Base-by-base conservation (phyloP, 208 protist species). In the Leishmania guyanensis region DNA sequence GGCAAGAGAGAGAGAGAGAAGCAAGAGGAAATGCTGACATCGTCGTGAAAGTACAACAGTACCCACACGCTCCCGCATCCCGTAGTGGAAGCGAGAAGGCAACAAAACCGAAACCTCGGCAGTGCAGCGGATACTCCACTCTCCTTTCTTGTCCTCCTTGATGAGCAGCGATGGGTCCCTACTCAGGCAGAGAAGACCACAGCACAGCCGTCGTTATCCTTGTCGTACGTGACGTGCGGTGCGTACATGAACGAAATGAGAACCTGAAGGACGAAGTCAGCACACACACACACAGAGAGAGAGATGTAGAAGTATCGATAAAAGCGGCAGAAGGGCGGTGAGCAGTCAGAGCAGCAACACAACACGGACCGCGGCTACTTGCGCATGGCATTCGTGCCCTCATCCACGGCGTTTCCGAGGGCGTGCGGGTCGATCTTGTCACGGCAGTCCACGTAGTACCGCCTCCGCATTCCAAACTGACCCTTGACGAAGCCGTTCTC, bases 381-480 rank as follows among this genome's bases (percentile, higher is more conserved):
- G 0, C 91, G 88, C 84, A 93, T 90, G 0, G 91, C 91, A 75
- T 94, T 93, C 9, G 88, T 90, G 50, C 88, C 81, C n/a, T 87
- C 88, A 5, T 84, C 91, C 56, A 95, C 53, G 3, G 90, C 91
- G 2, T 84, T 69, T 26, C 87, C 85, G 1, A 95, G 74, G 2
- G 68, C 51, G 1, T 81, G 64, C 10, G 88, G 29, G 79, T 90
- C 80, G 14, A 92, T 83, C 36, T 87, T 85, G 14, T 65, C 69
- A 48, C 85, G 75, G 68, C 79, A 77, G 29, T 81, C 83, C 1
- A 92, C 54, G 46, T 90, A 88, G 29, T 92, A 80, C 2, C 94
- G 92, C 8, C 94, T 86, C 10, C 94, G 92, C 92, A 97, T 97
- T 12, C 94, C 94, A 80, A 94, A 97, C 77, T 95, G 73, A 0